Evolutionary conservation across 768 basidiomycete species (phyloP), one percentile per base, ranked within the genome.

Genomic region (Pulveroboletus sp.): DNA sequence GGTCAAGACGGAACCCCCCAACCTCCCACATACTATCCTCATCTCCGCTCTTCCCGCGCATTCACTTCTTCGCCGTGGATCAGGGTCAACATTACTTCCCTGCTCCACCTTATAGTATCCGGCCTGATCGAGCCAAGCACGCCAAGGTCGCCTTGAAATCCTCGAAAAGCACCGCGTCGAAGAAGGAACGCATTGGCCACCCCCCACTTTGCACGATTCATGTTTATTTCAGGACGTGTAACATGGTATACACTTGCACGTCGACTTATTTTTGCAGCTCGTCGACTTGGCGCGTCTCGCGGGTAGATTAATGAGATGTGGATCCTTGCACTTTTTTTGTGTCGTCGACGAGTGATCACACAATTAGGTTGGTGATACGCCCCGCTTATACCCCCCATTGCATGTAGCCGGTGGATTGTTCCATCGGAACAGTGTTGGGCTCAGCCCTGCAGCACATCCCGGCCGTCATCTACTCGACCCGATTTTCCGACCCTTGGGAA

Each of bases 91-190:
- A 47, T 42, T 60, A 51, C 25, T 41, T 47, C 66, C 59, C 19
- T 49, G 13, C 50, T 42, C 43, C 48, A 31, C 43, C 16, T 17
- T 52, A 29, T 46, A 34, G 39, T 29, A 9, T 16, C 59, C 37
- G 50, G 14, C 21, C n/a, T 31, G 48, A 43, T 52, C 36, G 21
- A 38, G 16, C 44, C 20, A 45, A n/a, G 35, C 52, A 43, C n/a
- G 23, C 16, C 37, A 45, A 43, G 47, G 49, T 51, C 54, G 51
- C 42, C 27, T 37, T 36, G 13, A 47, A 55, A 51, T 58, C 37
- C 40, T 68, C 63, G 59, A 68, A 66, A 68, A 65, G 61, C 56
- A 57, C 64, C 61, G 61, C 33, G 49, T 66, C 64, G 64, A 66
- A 60, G 64, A n/a, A n/a, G n/a, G n/a, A n/a, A 48, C 48, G 16